A percentile compares a stretch with the other conserved stretches of the same genome.
These are phyloP conservation scores for Aureobasidium subglaciale DNA, from an alignment of 2,329 filamentous ascomycete genomes.

Conservation along the genomic window DNA sequence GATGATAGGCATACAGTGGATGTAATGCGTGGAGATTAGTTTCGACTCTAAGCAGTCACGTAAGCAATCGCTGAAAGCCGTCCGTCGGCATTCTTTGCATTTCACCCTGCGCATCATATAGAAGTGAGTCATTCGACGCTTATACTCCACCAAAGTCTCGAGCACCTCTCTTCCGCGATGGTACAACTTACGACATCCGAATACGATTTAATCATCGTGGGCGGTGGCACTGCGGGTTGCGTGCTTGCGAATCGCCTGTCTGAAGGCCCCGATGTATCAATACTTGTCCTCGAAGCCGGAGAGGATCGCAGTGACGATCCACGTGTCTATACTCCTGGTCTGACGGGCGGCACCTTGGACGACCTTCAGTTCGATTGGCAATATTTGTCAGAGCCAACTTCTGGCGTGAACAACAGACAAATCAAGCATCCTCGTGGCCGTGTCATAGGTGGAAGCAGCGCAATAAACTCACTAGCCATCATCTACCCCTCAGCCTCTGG, in stretches of 20 bases:
- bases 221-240: conserved; percentile 22
- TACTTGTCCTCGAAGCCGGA: conserved; percentile 24
- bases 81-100: too few relatives aligned
- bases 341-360: conserved; percentile 18
- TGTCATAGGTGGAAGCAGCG: conserved; percentile 33
- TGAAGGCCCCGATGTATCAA: conserved; percentile 17
- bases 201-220: conserved; percentile 22
- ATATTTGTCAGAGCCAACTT: not conserved
- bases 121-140: too few relatives aligned
- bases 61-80: too few relatives aligned
- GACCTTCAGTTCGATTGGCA: conserved; percentile 28
- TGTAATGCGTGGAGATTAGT: too few relatives aligned
- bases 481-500: conserved; percentile 22
- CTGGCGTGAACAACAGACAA: conserved; percentile 10
- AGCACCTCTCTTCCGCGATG: too few relatives aligned
- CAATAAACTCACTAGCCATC: conserved; percentile 29
- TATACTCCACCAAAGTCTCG: too few relatives aligned
- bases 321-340: conserved; percentile 21
- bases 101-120: too few relatives aligned
- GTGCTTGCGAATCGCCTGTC: conserved; percentile 21
- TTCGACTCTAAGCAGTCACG: too few relatives aligned
- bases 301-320: conserved; percentile 17
- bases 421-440: conserved; percentile 29
- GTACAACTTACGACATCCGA: too few relatives aligned
- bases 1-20: too few relatives aligned